Percentiles rank a stretch among this genome's conserved stretches.
Conservation (phyloP, 2,329 filamentous ascomycete species). For the Aspergillus ibericus region DNA sequence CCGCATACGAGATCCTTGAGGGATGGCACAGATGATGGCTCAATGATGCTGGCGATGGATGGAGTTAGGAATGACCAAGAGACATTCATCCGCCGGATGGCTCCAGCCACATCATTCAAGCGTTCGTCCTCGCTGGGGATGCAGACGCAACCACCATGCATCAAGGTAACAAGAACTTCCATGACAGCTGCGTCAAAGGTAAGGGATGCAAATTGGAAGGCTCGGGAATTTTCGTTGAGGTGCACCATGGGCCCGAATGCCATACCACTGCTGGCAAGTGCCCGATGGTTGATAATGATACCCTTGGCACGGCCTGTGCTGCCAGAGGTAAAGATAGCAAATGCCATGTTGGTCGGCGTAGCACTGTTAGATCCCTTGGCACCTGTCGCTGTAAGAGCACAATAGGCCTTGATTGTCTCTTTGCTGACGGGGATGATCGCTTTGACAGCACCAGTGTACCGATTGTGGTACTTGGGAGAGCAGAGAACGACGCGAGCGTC, state of each 20-base stretch:
- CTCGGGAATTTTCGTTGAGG: slow-evolving; percentile 27
- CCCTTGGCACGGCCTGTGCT: slow-evolving; percentile 41
- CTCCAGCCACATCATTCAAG: slow-evolving; percentile 49
- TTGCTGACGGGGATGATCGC: slow-evolving; percentile 35
- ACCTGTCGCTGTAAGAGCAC: slow-evolving; percentile 15
- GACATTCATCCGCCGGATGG: slow-evolving; percentile 51
- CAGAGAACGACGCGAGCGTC: slow-evolving; percentile 34
- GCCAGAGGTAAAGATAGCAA: slow-evolving; percentile 40
- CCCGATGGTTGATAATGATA: slow-evolving; percentile 37
- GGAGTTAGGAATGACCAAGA: slow-evolving; percentile 50
- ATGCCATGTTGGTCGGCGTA: slow-evolving; percentile 31
- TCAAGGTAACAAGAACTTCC: slow-evolving; percentile 40
- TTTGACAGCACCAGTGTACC: slow-evolving; percentile 31
- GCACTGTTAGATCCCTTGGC: slow-evolving; percentile 5
- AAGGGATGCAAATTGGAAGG: slow-evolving; percentile 48
- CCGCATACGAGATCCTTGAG: slow-evolving; percentile 47
- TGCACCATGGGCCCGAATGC: slow-evolving; percentile 29
- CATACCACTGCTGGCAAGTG: slow-evolving; percentile 34
- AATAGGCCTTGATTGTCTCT: slow-evolving; percentile 31
- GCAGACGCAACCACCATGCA: slow-evolving; percentile 50
- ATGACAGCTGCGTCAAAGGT: slow-evolving; percentile 48
- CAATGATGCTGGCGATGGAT: slow-evolving; percentile 43
- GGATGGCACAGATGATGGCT: slow-evolving; percentile 40
- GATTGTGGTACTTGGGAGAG: slow-evolving; percentile 32
- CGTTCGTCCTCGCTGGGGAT: slow-evolving; percentile 49